These are phyloP conservation scores for Gossypium schwendimanii DNA, from an alignment of 441 rosid species.

Conservation along the genomic window DNA sequence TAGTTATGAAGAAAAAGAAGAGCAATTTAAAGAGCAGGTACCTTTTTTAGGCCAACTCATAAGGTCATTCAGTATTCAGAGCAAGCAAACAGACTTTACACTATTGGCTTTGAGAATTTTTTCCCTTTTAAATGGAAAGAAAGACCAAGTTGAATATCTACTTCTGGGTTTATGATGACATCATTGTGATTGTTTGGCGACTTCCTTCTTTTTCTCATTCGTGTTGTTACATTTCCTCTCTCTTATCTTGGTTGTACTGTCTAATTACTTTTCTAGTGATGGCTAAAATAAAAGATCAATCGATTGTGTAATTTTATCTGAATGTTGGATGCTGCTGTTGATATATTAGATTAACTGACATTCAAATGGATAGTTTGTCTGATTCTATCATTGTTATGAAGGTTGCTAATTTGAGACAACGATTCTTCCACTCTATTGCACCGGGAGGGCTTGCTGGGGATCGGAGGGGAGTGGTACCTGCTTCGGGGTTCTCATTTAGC, in stretches of 20 bases:
- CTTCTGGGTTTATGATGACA: not conserved
- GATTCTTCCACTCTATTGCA: conserved; percentile 81
- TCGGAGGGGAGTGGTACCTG: conserved; percentile 95
- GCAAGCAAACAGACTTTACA: not conserved
- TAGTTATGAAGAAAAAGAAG: conserved; percentile 98
- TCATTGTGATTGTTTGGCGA: not conserved
- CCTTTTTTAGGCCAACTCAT: not conserved
- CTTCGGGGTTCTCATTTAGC: conserved; percentile 94
- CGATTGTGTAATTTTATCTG: not conserved
- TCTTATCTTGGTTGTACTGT: not conserved
- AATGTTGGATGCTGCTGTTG: not conserved
- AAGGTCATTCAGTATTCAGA: not conserved
- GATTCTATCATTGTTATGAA: conserved; percentile 23
- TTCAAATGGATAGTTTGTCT: conserved; percentile 1
- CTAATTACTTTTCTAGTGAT: not conserved
- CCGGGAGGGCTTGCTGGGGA: conserved; percentile 99
- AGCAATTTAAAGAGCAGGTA: conserved; percentile 95
- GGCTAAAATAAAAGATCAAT: not conserved
- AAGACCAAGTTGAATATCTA: conserved; percentile 22
- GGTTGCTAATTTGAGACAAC: conserved; percentile 84
- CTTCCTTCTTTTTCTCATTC: not conserved
- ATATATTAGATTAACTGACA: not conserved
- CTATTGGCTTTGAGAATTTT: not conserved
- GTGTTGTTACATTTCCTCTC: not conserved
- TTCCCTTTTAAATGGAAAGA: not conserved